Percentiles rank a stretch among this genome's conserved stretches.
Evolutionary conservation across 768 basidiomycete species (phyloP).

Genomic region (Galerina sulciceps): DNA sequence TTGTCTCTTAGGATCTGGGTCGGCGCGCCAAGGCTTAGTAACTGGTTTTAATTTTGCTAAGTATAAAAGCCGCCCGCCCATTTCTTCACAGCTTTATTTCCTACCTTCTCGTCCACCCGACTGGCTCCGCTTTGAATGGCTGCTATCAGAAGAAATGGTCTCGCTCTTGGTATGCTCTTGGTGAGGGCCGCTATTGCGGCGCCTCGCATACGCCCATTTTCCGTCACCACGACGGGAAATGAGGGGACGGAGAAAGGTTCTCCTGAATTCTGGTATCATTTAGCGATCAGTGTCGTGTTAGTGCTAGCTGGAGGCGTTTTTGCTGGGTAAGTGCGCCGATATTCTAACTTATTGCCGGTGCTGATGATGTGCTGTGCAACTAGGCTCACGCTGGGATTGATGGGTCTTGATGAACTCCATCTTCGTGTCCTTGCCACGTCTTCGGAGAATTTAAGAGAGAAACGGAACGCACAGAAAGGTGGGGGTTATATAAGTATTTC

Average conservation of each 20-base stretch:
- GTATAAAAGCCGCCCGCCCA: not conserved
- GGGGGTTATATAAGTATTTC: not conserved
- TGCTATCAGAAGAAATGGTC: slow-evolving; percentile 18
- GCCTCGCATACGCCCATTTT: slow-evolving; percentile 2
- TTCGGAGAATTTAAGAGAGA: slow-evolving; percentile 72
- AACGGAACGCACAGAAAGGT: slow-evolving; percentile 75
- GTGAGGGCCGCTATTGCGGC: slow-evolving; percentile 17
- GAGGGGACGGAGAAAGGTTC: slow-evolving; percentile 13
- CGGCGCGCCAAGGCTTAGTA: not conserved
- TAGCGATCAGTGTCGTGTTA: slow-evolving; percentile 65
- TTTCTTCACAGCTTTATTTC: not conserved
- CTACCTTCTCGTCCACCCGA: not conserved
- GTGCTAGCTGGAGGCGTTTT: slow-evolving; percentile 90
- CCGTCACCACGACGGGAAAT: slow-evolving; percentile 9
- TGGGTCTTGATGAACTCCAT: slow-evolving; percentile 95
- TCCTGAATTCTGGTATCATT: slow-evolving; percentile 76
- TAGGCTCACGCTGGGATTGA: slow-evolving; percentile 88
- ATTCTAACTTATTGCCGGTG: not conserved
- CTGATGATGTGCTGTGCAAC: not conserved
- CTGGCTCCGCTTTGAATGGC: slow-evolving; percentile 2
- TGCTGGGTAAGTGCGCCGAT: slow-evolving; percentile 66
- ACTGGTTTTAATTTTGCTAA: not conserved
- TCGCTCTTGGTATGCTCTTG: slow-evolving; percentile 14
- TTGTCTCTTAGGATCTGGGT: not conserved
- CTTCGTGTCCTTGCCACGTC: slow-evolving; percentile 83